Evolutionary conservation across 1,139 yeast species (phyloP).

Genomic region (Scheffersomyces quercinus): DNA sequence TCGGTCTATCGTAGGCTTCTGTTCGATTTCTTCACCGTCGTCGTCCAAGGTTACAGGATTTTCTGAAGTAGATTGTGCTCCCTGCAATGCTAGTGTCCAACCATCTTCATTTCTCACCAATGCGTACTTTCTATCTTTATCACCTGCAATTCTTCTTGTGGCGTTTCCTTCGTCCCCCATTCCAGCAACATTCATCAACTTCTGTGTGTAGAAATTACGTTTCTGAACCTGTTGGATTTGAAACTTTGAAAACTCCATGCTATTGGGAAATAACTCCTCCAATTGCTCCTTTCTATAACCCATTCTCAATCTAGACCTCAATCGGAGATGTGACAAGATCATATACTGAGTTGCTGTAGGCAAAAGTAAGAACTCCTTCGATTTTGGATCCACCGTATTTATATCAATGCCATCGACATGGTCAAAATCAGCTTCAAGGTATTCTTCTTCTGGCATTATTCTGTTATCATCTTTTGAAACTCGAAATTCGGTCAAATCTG

Average conservation of each 20-base stretch:
- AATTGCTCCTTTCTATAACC: slow-evolving; percentile 89
- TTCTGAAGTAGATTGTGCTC: slow-evolving; percentile 35
- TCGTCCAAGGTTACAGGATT: slow-evolving; percentile 50
- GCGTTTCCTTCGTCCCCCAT: slow-evolving; percentile 61
- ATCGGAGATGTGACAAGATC: slow-evolving; percentile 76
- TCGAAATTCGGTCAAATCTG: slow-evolving; percentile 50
- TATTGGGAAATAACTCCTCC: slow-evolving; percentile 74
- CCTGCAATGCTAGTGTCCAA: slow-evolving; percentile 73
- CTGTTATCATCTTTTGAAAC: slow-evolving; percentile 60
- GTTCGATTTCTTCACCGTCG: slow-evolving; percentile 18
- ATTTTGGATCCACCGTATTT: slow-evolving; percentile 68
- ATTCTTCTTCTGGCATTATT: slow-evolving; percentile 71
- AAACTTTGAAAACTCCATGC: slow-evolving; percentile 88
- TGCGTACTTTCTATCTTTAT: slow-evolving; percentile 73
- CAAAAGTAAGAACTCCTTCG: slow-evolving; percentile 59
- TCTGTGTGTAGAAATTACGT: slow-evolving; percentile 86
- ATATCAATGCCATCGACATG: slow-evolving; percentile 72
- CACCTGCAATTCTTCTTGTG: slow-evolving; percentile 77
- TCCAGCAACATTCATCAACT: slow-evolving; percentile 81
- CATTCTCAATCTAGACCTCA: slow-evolving; percentile 89
- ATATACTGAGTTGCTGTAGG: slow-evolving; percentile 89
- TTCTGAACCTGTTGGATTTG: slow-evolving; percentile 93
- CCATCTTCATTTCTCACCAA: slow-evolving; percentile 80
- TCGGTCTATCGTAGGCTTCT: not conserved
- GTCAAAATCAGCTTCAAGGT: slow-evolving; percentile 61